Evolutionary conservation across 2,329 filamentous ascomycete genomes (phyloP).

Genomic region (Aspergillus sp.): DNA sequence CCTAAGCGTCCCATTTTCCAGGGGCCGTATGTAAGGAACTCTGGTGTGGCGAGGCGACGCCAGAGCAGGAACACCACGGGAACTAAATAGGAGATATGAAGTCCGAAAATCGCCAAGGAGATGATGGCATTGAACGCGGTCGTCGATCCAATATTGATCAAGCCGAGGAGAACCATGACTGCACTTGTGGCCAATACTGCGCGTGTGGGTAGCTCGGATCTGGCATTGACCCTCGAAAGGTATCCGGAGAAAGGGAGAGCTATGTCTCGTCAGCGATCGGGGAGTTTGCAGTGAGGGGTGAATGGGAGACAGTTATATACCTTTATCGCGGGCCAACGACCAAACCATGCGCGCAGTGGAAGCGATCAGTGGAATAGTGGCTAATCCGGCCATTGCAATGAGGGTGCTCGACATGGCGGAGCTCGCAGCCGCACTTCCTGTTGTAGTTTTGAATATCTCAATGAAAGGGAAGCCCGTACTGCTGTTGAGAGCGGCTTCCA

Average conservation of each 20-base stretch:
- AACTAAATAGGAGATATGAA: constrained; percentile 29
- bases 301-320: background rate
- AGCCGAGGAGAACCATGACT: constrained; percentile 21
- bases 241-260: background rate
- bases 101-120: constrained; percentile 20
- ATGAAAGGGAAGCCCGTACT: constrained; percentile 44
- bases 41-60: constrained; percentile 12
- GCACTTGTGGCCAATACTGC: constrained; percentile 12
- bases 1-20: constrained; percentile 3
- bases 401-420: background rate
- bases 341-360: constrained; percentile 2
- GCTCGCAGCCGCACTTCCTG: constrained; percentile 1
- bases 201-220: background rate
- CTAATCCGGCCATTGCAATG: constrained; percentile 1
- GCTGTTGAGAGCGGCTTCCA: constrained; percentile 28
- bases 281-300: background rate
- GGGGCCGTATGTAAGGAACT: background rate
- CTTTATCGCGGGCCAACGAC: constrained; percentile 5
- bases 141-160: constrained; percentile 17
- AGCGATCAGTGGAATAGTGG: constrained; percentile 4
- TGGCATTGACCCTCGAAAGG: background rate
- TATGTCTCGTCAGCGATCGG: background rate
- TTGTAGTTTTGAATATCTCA: constrained; percentile 36
- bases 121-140: constrained; percentile 26
- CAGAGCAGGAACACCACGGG: constrained; percentile 24